Evolutionary conservation across 2,329 filamentous ascomycete genomes (phyloP), one percentile per base, ranked within the genome.

Genomic region (Biscogniauxia marginata): DNA sequence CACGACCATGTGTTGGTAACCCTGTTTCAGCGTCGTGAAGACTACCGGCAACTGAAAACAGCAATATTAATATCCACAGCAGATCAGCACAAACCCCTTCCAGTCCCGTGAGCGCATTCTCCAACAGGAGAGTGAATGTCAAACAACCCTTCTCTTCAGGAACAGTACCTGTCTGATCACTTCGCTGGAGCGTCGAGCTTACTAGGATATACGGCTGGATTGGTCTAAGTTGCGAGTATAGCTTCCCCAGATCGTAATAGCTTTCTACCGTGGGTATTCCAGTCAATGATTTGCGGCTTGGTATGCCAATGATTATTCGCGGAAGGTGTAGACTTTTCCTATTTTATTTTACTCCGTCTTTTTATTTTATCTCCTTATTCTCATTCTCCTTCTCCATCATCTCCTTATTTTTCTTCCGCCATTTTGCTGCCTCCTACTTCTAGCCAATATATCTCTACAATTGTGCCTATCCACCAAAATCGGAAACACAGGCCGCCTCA

Each of bases 1-100:
- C 24, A 43, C 49, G 30, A 34, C 30, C 8, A 20, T 44, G n/a
- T 34, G 20, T 51, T 16, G 20, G 34, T 39, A 52, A 24, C 57
- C 61, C 58, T 59, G 67, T 70, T 70, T 69, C 67, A 70, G 65
- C 55, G 30, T 39, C 30, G n/a, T 39, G 30, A 39, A 39, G 30
- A 39, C 7, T 39, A 39, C 6, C 30, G 30, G 13, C 30, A 4
- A 39, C 30, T 11, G 30, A 39, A 16, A 39, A 39, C 30, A 39
- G 6, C 30, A 39, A 39, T 39, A 39, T 39, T 39, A 16, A 39
- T 16, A 39, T 39, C 30, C 30, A 39, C 30, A 16, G 30, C 30
- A 39, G 30, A 39, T 39, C 30, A 39, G 30, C 13, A 9, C 30
- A 39, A 39, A 16, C 3, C 30, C 30, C 30, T 16, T 39, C 30